These are phyloP conservation scores for Podospora pseudoanserina DNA, from an alignment of 495 filamentous ascomycete species.

Conservation along the genomic window DNA sequence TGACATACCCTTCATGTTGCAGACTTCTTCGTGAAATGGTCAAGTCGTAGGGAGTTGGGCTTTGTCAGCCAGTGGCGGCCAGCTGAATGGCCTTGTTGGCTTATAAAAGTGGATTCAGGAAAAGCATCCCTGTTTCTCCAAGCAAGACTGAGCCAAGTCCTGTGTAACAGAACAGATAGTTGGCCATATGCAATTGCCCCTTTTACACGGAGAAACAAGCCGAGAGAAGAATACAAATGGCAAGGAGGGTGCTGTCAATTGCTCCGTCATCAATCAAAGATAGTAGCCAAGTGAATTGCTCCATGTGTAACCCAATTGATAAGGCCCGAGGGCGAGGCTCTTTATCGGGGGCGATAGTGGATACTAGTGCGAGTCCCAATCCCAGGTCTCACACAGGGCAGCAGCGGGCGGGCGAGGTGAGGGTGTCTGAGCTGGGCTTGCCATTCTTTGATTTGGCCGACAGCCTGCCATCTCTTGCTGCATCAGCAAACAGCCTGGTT, in stretches of 20 bases:
- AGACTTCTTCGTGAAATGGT: not conserved
- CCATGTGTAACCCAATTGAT: not conserved
- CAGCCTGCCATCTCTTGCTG: conserved; percentile 10
- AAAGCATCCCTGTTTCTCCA: not conserved
- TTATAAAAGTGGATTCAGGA: not conserved
- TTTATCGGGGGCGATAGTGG: not conserved
- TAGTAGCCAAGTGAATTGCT: not conserved
- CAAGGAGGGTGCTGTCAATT: not conserved
- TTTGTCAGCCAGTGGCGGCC: not conserved
- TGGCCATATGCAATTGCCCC: not conserved
- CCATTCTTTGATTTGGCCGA: conserved; percentile 8
- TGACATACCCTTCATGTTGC: conserved; percentile 32
- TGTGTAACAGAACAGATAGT: not conserved
- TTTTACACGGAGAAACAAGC: not conserved
- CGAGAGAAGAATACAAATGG: not conserved
- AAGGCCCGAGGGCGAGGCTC: not conserved
- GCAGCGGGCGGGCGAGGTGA: not conserved
- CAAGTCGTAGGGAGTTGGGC: not conserved
- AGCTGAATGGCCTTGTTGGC: not conserved
- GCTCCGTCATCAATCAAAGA: not conserved
- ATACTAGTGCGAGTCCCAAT: not conserved
- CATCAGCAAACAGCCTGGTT: conserved; percentile 3
- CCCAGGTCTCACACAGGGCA: not conserved
- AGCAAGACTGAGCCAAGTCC: not conserved
- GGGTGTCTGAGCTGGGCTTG: conserved; percentile 4